Percentiles rank a stretch among this genome's conserved stretches.
phyloP scores from a whole-genome alignment of 345 rosid species.

The Syzygium aromaticum region DNA sequence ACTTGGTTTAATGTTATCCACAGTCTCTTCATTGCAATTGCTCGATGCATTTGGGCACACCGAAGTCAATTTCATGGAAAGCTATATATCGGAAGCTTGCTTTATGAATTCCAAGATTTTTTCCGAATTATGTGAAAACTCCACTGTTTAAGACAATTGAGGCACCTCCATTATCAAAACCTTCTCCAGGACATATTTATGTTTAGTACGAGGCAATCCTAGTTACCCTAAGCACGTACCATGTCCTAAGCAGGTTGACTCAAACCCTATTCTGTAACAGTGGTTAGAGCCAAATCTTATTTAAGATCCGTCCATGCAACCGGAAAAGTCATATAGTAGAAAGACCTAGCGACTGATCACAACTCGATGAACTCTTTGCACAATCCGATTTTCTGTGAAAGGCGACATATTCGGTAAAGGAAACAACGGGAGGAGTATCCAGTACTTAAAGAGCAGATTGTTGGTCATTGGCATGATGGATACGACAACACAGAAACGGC shows the following conservation, averaged over 20 bases:
- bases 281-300: background rate
- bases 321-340: background rate
- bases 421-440: background rate
- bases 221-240: background rate
- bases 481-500: background rate
- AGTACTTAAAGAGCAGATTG: background rate
- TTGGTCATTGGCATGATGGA: background rate
- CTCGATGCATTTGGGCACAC: background rate
- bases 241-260: background rate
- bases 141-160: too few relatives aligned
- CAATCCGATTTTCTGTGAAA: background rate
- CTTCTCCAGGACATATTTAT: background rate
- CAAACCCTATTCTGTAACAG: background rate
- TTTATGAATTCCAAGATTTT: background rate
- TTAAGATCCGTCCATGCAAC: background rate
- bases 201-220: background rate
- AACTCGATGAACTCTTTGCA: background rate
- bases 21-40: background rate
- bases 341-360: background rate
- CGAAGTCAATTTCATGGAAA: background rate
- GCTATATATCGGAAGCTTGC: background rate
- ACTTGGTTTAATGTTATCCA: background rate
- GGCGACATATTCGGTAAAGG: background rate
- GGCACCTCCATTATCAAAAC: background rate
- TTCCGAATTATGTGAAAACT: too few relatives aligned